Evolutionary conservation across 345 rosid species (phyloP), one percentile per base, ranked within the genome.

Genomic region (Sonneratia alba): DNA sequence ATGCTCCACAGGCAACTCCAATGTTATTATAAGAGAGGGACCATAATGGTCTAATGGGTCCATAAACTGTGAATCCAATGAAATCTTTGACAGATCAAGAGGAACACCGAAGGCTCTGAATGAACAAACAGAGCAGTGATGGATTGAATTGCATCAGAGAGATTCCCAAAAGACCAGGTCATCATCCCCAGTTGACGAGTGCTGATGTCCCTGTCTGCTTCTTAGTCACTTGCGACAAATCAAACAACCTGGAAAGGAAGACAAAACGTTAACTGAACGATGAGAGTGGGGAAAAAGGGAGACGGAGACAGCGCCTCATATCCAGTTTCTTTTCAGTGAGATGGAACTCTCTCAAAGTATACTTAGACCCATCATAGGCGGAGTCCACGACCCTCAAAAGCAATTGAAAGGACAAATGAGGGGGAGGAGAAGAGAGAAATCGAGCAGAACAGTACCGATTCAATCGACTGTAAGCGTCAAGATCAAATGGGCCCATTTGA

Each of bases 131-230:
- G 22, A 22, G 22, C n/a, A 59, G 32, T 27, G 32, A 27, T 27
- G 32, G 32, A 27, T 27, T 27, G 32, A 32, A 24, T 59, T 70
- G 82, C 86, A 83, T 80, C 86, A 78, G 86, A 80, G 86, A 83
- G 84, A 83, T 83, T 83, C 86, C 86, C 84, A 80, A 64, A 71
- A 73, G 76, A 75, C 77, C 53, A 24, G 55, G 72, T 80, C 83
- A 80, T 74, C 86, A 83, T 78, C 38, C 78, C 51, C 8, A 47
- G 51, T 74, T 79, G 78, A 9, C 65, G 47, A 77, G 76, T 79
- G 67, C 97, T 84, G 94, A 87, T 91, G 92, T 91, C 92, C 92
- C 94, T 87, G 94, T 91, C 96, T 89, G 61, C 76, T 81, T 75
- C 76, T 78, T 89, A 90, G 68, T 87, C 91, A 89, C 74, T 83